Evolutionary conservation across 345 rosid genomes (phyloP).

Genomic region (Heritiera littoralis): DNA sequence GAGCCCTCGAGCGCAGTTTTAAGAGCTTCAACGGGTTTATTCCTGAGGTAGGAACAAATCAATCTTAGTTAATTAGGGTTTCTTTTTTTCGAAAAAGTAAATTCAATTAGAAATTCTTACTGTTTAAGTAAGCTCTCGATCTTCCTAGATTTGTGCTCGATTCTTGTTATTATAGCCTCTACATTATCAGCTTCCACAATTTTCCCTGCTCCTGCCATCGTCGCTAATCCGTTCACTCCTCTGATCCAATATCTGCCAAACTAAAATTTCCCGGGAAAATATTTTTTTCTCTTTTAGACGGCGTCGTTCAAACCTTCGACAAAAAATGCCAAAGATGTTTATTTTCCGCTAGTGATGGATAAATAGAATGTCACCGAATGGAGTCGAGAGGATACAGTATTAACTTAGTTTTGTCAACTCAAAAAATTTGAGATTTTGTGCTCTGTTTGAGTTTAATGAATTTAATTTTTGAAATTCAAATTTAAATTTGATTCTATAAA

Average conservation of each 20-base stretch:
- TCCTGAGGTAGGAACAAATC: conserved; percentile 29
- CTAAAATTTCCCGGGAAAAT: background rate
- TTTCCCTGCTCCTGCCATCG: conserved; percentile 52
- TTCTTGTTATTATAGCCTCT: conserved; percentile 80
- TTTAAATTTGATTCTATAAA: too few species aligned
- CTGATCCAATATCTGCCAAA: background rate
- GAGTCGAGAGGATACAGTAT: too few species aligned
- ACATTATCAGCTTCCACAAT: conserved; percentile 82
- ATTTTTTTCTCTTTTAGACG: too few species aligned
- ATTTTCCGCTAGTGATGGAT: background rate
- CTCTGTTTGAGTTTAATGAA: too few species aligned
- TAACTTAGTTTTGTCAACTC: too few species aligned
- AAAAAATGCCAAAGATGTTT: background rate
- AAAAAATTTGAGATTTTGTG: too few species aligned
- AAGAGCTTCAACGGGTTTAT: conserved; percentile 73
- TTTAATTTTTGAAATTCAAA: too few species aligned
- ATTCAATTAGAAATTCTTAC: conserved; percentile 26
- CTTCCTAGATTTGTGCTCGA: conserved; percentile 85
- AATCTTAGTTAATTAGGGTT: background rate
- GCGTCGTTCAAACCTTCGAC: background rate
- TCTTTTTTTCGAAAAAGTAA: background rate
- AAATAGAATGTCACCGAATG: too few species aligned
- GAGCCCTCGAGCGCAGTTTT: conserved; percentile 92
- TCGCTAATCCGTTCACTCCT: background rate
- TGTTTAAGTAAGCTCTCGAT: conserved; percentile 69